Conservation (phyloP, 2,329 filamentous ascomycete genomes). For the Talaromyces atroroseus region DNA sequence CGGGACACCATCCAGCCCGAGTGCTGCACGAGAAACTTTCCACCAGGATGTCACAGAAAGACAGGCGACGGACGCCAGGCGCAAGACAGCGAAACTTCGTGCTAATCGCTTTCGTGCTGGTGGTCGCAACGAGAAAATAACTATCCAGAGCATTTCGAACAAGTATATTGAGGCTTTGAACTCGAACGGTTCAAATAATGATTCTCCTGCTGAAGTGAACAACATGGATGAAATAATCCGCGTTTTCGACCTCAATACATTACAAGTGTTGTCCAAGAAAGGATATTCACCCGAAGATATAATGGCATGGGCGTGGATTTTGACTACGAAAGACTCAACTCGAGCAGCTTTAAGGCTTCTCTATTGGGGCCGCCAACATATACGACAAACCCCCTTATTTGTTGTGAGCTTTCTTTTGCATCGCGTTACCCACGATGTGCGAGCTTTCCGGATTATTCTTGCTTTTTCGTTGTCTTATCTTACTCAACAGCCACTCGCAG, state of each 20-base stretch:
- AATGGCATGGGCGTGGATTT: constrained; percentile 44
- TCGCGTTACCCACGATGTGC: constrained; percentile 35
- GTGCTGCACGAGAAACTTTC: background rate
- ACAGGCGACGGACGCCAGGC: background rate
- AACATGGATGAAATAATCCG: constrained; percentile 20
- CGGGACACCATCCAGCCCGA: background rate
- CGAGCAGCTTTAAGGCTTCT: constrained; percentile 34
- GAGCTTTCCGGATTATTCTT: constrained; percentile 40
- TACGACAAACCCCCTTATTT: constrained; percentile 38
- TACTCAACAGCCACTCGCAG: constrained; percentile 21
- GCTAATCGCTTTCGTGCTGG: background rate
- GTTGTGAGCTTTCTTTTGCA: constrained; percentile 45
- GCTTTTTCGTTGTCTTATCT: constrained; percentile 33
- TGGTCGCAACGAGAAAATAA: background rate
- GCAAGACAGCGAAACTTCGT: background rate
- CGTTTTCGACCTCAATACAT: constrained; percentile 27
- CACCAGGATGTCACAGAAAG: background rate
- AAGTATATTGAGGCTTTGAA: constrained; percentile 23
- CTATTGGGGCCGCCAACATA: constrained; percentile 23
- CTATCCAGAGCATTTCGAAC: constrained; percentile 33
- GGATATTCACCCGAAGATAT: constrained; percentile 37
- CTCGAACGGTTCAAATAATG: background rate
- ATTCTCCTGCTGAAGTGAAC: constrained; percentile 18
- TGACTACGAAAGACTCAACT: constrained; percentile 32
- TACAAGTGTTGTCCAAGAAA: constrained; percentile 26